These are phyloP conservation scores for Achaetomiella virescens DNA, from an alignment of 495 filamentous ascomycete species.

Conservation along the genomic window DNA sequence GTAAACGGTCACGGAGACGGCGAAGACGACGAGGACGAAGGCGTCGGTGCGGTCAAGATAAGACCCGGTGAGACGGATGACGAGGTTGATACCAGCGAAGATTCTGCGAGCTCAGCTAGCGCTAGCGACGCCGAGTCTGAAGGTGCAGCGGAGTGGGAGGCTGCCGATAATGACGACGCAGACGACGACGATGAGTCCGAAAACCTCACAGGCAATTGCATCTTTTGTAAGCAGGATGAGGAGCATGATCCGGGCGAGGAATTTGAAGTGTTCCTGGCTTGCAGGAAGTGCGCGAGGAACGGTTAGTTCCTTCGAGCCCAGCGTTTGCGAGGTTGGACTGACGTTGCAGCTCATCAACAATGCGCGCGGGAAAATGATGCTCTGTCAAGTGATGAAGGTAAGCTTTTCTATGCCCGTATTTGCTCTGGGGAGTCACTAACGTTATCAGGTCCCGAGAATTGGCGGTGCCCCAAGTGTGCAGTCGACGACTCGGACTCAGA, in stretches of 20 bases:
- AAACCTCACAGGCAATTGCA: slow-evolving; percentile 62
- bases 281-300: slow-evolving; percentile 77
- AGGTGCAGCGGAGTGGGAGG: slow-evolving; percentile 48
- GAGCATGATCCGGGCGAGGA: slow-evolving; percentile 81
- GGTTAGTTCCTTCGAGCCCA: slow-evolving; percentile 51
- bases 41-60: slow-evolving; percentile 71
- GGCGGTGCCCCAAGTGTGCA: slow-evolving; percentile 77
- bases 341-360: slow-evolving; percentile 77
- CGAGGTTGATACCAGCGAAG: slow-evolving; percentile 29
- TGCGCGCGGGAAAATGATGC: slow-evolving; percentile 78
- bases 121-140: slow-evolving; percentile 37
- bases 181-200: slow-evolving; percentile 57
- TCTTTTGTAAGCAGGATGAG: slow-evolving; percentile 74
- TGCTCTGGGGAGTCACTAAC: slow-evolving; percentile 13
- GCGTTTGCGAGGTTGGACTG: slow-evolving; percentile 31
- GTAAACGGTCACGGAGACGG: slow-evolving; percentile 28
- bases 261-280: slow-evolving; percentile 79
- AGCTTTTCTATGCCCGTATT: neutral
- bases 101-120: slow-evolving; percentile 20
- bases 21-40: slow-evolving; percentile 48
- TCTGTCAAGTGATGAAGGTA: slow-evolving; percentile 43
- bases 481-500: slow-evolving; percentile 53
- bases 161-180: slow-evolving; percentile 59
- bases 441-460: slow-evolving; percentile 54
- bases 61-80: slow-evolving; percentile 49